Evolutionary conservation across 495 filamentous ascomycete genomes (phyloP).

Genomic region (Apodospora peruviana): DNA sequence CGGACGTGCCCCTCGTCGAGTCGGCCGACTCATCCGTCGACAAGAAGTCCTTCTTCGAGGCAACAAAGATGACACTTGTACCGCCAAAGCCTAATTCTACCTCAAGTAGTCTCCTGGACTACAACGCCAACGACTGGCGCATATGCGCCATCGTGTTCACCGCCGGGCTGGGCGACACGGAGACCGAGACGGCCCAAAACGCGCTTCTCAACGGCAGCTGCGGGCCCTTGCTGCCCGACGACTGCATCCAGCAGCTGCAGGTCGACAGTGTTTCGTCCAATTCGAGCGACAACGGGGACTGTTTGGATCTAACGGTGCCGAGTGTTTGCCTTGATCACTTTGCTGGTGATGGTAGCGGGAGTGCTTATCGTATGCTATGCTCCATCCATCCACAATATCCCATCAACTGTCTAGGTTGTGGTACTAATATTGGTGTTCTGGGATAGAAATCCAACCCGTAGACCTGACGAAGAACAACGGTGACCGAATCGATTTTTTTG

Average conservation of each 20-base stretch:
- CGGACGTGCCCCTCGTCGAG: conserved; percentile 9
- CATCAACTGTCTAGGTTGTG: too few relatives aligned
- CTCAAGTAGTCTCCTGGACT: not conserved
- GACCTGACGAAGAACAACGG: not conserved
- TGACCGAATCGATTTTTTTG: conserved; percentile 8
- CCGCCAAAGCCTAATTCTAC: too few relatives aligned
- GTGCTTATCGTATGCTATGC: conserved; percentile 12
- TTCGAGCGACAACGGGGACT: conserved; percentile 1
- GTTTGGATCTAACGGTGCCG: conserved; percentile 9
- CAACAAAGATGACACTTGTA: conserved; percentile 6
- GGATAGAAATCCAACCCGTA: not conserved
- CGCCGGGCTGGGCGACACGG: not conserved
- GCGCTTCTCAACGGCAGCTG: conserved; percentile 2
- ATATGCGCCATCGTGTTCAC: conserved; percentile 17
- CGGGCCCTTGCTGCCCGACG: not conserved
- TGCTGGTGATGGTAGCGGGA: not conserved
- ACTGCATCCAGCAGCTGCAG: conserved; percentile 14
- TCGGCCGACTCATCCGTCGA: not conserved
- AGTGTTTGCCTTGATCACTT: conserved; percentile 5
- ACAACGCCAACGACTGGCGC: conserved; percentile 6
- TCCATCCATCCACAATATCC: too few relatives aligned
- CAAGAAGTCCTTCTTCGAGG: conserved; percentile 2
- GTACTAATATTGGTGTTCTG: too few relatives aligned
- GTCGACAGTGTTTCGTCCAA: conserved; percentile 4
- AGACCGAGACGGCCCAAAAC: not conserved